These are phyloP conservation scores for Lantana camara DNA, from an alignment of 257 asterid genomes.

Conservation along the genomic window DNA sequence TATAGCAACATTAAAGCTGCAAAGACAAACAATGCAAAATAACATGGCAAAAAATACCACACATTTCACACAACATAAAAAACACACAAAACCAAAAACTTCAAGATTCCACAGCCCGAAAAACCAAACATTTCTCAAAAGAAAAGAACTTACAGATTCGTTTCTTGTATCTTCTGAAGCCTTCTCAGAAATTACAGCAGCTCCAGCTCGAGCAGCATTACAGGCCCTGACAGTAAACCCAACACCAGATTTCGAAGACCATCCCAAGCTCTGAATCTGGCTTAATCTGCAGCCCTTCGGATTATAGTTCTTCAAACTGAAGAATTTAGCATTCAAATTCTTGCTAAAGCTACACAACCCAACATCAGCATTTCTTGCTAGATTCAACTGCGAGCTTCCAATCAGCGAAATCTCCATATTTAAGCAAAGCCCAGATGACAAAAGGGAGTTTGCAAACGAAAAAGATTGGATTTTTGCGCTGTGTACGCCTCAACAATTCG, in stretches of 20 bases:
- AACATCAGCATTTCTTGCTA: slow-evolving; percentile 28
- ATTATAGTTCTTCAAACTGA: slow-evolving; percentile 23
- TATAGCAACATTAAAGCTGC: not conserved
- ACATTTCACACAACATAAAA: not conserved
- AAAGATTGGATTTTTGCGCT: slow-evolving; percentile 12
- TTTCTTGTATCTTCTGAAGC: slow-evolving; percentile 26
- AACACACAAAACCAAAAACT: not conserved
- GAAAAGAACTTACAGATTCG: slow-evolving; percentile 25
- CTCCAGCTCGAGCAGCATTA: slow-evolving; percentile 15
- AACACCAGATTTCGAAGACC: slow-evolving; percentile 31
- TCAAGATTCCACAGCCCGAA: not conserved
- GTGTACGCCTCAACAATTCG: not conserved
- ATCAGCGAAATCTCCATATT: slow-evolving; percentile 49
- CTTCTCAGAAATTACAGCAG: slow-evolving; percentile 31
- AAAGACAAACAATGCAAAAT: not conserved
- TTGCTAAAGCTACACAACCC: slow-evolving; percentile 44
- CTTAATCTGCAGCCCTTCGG: slow-evolving; percentile 18
- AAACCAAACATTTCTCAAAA: not conserved
- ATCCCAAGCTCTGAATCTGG: slow-evolving; percentile 24
- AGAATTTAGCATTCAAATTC: slow-evolving; percentile 34
- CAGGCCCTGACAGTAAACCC: slow-evolving; percentile 39
- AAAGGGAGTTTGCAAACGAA: not conserved
- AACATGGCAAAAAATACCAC: not conserved
- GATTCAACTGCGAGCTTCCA: slow-evolving; percentile 52
- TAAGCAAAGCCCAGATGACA: slow-evolving; percentile 4